These are phyloP conservation scores for Hypsizygus ulmarius DNA, from an alignment of 1,284 basidiomycete species.

Conservation along the genomic window DNA sequence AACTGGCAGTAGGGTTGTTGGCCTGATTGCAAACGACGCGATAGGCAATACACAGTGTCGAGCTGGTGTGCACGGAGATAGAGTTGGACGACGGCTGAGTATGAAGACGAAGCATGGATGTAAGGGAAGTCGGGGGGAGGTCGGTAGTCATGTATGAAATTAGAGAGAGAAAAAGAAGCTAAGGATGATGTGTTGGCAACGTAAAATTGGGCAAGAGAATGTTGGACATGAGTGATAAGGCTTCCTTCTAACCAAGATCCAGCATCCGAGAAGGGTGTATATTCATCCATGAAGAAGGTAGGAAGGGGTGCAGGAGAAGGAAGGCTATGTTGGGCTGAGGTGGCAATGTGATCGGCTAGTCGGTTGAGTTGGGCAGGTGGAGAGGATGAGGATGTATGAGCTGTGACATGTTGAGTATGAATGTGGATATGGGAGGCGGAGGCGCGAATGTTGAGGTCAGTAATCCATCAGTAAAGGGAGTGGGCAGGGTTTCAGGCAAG, in stretches of 20 bases:
- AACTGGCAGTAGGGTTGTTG: neutral
- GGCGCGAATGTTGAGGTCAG: neutral
- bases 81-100: neutral
- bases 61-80: neutral
- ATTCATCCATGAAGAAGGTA: neutral
- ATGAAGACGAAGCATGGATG: neutral
- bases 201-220: too few species aligned
- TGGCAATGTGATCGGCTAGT: neutral
- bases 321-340: neutral
- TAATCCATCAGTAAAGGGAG: neutral
- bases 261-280: neutral
- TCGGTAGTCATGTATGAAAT: neutral
- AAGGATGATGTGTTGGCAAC: too few species aligned
- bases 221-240: neutral
- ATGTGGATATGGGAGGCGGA: neutral
- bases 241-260: neutral
- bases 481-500: neutral
- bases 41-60: neutral
- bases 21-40: neutral
- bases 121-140: neutral
- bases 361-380: neutral
- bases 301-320: neutral
- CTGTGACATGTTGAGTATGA: neutral
- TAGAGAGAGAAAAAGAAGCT: too few species aligned
- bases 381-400: conserved; percentile 1